Evolutionary conservation across 495 filamentous ascomycete species (phyloP).

Genomic region (Tuber microsphaerosporum): DNA sequence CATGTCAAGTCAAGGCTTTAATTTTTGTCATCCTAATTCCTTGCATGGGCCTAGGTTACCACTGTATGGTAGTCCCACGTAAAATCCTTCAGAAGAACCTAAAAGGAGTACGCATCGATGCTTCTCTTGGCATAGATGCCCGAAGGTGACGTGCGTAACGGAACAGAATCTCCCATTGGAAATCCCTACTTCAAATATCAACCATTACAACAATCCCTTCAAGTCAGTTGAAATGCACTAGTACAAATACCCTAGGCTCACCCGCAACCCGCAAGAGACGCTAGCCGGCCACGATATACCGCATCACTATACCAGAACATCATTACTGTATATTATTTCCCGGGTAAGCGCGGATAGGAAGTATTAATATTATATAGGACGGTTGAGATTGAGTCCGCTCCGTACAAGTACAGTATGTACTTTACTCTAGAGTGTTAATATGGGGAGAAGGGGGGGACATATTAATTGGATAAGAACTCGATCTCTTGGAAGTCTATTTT

Average conservation of each 20-base stretch:
- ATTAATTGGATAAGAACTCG: not conserved
- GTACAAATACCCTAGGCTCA: not conserved
- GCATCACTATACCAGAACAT: not conserved
- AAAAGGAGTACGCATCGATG: not conserved
- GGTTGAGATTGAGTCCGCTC: not conserved
- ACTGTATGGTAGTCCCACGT: not conserved
- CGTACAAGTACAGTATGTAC: too few relatives aligned
- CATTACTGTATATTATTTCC: not conserved
- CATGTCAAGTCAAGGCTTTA: too few relatives aligned
- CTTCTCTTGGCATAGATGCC: not conserved
- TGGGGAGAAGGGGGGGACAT: not conserved
- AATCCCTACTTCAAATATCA: not conserved
- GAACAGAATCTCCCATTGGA: not conserved
- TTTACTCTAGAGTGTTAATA: not conserved
- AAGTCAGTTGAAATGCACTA: not conserved
- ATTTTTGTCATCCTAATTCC: not conserved
- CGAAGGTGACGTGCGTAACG: not conserved
- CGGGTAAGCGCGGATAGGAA: not conserved
- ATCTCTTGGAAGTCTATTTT: not conserved
- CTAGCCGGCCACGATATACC: not conserved
- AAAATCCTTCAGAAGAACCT: not conserved
- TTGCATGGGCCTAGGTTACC: not conserved
- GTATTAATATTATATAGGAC: not conserved
- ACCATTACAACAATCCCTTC: not conserved
- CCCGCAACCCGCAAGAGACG: not conserved